Evolutionary conservation across 345 rosid species (phyloP).

Genomic region (Brassica incana): DNA sequence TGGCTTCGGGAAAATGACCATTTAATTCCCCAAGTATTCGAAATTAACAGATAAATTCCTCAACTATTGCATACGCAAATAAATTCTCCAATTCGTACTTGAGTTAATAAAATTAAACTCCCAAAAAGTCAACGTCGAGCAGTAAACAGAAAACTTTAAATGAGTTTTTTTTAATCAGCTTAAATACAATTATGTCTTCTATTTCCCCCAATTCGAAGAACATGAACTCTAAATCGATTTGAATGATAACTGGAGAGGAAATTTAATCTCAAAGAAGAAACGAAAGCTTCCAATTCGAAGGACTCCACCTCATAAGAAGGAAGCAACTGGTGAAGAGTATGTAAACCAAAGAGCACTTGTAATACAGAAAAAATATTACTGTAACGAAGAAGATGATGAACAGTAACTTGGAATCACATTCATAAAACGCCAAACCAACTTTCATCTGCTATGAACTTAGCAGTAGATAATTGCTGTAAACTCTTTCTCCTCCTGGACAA

Average conservation of each 20-base stretch:
- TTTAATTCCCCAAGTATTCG: no score
- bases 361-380: not conserved
- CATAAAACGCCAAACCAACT: not conserved
- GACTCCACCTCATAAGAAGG: not conserved
- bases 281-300: no score
- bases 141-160: not conserved
- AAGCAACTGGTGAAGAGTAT: not conserved
- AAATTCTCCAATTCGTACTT: no score
- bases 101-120: no score
- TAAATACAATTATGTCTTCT: not conserved
- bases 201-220: not conserved
- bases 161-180: not conserved
- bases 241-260: not conserved
- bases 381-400: not conserved
- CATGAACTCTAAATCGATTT: not conserved
- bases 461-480: not conserved
- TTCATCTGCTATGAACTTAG: not conserved
- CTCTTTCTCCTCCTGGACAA: no score
- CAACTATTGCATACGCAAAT: no score
- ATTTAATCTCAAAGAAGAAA: no score
- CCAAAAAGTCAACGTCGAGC: not conserved
- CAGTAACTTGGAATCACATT: not conserved
- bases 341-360: not conserved
- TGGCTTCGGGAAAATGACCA: no score
- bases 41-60: no score